These are phyloP conservation scores for Aspergillus homomorphus DNA, from an alignment of 495 filamentous ascomycete genomes.

Conservation along the genomic window DNA sequence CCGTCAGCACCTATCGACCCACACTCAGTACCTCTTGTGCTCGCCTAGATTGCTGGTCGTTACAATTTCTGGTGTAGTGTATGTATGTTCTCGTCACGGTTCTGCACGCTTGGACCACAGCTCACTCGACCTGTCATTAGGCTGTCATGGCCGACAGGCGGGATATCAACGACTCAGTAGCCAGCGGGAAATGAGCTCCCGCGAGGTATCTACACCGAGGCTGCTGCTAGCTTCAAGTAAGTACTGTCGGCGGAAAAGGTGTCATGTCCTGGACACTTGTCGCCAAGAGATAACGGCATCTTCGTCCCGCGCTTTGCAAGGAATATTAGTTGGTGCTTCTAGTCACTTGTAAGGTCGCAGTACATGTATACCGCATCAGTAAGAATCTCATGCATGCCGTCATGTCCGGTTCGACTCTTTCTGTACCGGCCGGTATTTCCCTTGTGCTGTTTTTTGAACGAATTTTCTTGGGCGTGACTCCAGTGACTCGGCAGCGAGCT, in stretches of 20 bases:
- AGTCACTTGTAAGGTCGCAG: background rate
- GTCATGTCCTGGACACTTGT: too few species aligned
- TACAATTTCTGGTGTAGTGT: slow-evolving; percentile 1
- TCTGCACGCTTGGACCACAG: slow-evolving; percentile 14
- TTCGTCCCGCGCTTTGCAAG: too few species aligned
- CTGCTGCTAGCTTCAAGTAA: too few species aligned
- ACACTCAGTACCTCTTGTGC: background rate
- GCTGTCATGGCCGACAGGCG: slow-evolving; percentile 10
- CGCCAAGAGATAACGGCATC: too few species aligned
- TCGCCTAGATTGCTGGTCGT: background rate
- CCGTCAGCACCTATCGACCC: too few species aligned
- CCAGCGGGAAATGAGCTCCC: background rate
- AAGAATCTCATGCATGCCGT: background rate
- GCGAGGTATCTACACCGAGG: background rate
- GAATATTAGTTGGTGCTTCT: background rate
- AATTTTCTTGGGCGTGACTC: background rate
- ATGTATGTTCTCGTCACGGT: slow-evolving; percentile 9
- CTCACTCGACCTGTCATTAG: slow-evolving; percentile 12
- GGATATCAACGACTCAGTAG: background rate
- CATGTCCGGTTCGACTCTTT: background rate
- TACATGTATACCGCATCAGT: background rate
- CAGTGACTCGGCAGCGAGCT: background rate
- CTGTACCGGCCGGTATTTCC: slow-evolving; percentile 1
- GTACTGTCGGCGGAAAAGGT: background rate
- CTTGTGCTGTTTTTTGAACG: background rate